Base-by-base conservation (phyloP, 2,329 filamentous ascomycete species). In the Diaporthe amygdali region DNA sequence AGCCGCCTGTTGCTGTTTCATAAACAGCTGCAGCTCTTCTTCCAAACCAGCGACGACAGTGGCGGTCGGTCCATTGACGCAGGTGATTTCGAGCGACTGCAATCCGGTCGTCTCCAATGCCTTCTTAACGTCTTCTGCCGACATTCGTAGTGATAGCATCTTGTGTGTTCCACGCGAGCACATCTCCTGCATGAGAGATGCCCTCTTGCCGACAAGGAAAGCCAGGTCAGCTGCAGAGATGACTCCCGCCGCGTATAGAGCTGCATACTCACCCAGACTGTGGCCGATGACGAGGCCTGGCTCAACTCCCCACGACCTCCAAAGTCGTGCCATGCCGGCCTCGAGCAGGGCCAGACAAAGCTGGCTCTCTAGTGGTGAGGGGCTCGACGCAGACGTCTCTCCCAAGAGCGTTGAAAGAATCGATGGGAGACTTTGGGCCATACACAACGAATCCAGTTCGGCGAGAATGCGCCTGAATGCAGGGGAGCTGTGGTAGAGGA, bases 1-100 rank as follows among this genome's bases (percentile, higher is more conserved):
- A n/a, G 44, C 76, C 39, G 73, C 74, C n/a, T 82, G 77, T 68
- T 76, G 73, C 51, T 77, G 73, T 10, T 87, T 84, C 25, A 90
- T 82, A 7, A 82, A 78, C 14, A 10, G 22, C 4, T 80, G 76
- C 39, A 88, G 81, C 61, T 85, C 80, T 1, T 76, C 76, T 0
- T 82, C 81, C 8, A 77, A 75, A 9, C 86, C 87, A 32, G 83
- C 83, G n/a, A 96, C 84, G 1, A 96, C 94, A 9, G 91, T 94
- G 77, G 94, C 92, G 64, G 89, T 85, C 0, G 91, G 90, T 0
- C 91, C 90, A 76, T 97, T 97, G 78, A 94, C 87, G 82, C 94
- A 96, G 15, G 93, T 92, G 39, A 89, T 76, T 59, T 88, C 87
- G 67, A 86, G 78, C 34, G 89, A 85, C 7, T 85, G 81, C 51